These are phyloP conservation scores for Ascochyta viciae-villosae DNA, from an alignment of 2,329 filamentous ascomycete genomes.

Conservation along the genomic window DNA sequence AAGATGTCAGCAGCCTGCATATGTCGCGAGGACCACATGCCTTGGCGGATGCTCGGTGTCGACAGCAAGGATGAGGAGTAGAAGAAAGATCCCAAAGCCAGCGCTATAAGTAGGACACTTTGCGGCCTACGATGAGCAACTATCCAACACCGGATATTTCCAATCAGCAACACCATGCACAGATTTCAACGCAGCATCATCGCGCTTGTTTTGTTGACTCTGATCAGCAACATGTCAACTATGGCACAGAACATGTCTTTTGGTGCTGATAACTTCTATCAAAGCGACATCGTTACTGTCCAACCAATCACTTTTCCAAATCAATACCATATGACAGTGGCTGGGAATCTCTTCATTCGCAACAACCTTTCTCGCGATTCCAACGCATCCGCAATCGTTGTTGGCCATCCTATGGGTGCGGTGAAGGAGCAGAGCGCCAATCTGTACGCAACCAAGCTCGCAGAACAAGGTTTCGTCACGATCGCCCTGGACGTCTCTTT, in stretches of 20 bases:
- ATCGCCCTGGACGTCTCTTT: conserved; percentile 33
- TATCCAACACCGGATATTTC: no score
- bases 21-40: no score
- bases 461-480: conserved; percentile 36
- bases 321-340: conserved; percentile 15
- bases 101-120: no score
- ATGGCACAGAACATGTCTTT: conserved; percentile 21
- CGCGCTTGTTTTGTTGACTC: not conserved
- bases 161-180: not conserved
- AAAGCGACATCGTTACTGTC: conserved; percentile 17
- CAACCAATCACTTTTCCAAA: conserved; percentile 18
- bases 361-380: conserved; percentile 10
- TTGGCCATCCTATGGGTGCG: conserved; percentile 40
- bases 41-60: not conserved
- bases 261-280: conserved; percentile 27
- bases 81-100: no score
- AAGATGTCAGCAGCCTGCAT: not conserved
- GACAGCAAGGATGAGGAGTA: no score
- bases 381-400: conserved; percentile 30
- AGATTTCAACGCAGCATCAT: not conserved
- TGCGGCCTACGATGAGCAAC: no score
- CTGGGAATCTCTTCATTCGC: conserved; percentile 20
- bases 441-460: conserved; percentile 40
- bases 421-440: conserved; percentile 44
- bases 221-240: not conserved